Evolutionary conservation across 371 early-diverging fungal genomes (phyloP), one percentile per base, ranked within the genome.

Genomic region (Mucor velutinosus): DNA sequence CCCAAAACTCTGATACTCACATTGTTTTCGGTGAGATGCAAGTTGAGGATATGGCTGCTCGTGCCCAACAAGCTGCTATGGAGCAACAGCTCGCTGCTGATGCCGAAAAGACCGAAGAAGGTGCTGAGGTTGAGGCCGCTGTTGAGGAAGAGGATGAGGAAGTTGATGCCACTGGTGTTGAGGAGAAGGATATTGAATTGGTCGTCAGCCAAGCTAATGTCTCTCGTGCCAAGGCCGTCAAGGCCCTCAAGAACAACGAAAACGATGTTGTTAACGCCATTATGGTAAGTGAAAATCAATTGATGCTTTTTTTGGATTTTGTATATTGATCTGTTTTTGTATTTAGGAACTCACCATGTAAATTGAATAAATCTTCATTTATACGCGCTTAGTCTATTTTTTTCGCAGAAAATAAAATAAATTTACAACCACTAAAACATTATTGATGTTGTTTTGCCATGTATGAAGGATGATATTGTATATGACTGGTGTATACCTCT

Each of bases 231-330:
- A 93, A 95, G 89, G 99, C 98, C 45, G 86, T 97, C 81, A 92
- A 92, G 88, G 97, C 97, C 47, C 83, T 94, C 68, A 91, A 90
- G 86, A 82, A 86, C 75, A 92, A 94, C 89, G 82, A 89, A 78
- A 92, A 88, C 80, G 99, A 98, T 81, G 91, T 98, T 71, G 95
- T 98, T 76, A 95, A 95, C 79, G 95, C 97, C 75, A 97, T 97
- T 86, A 97, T 98, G 95, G 91, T 79, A 76, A 70, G 74, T 37
- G 45, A 12, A 53, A 5, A 29, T 45, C 14, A 12, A 10, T 41
- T 43, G 30, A 19, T 14, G 33, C 3, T 11, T n/a, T 17, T 56
- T 76, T 64, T 69, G 82, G 21, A 81, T 80, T 64, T 57, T 73
- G 73, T 73, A 76, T 69, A 71, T 64, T 58, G 15, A 19, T 37